Evolutionary conservation across 2,329 filamentous ascomycete genomes (phyloP).

Genomic region (Ophiostoma quercus): DNA sequence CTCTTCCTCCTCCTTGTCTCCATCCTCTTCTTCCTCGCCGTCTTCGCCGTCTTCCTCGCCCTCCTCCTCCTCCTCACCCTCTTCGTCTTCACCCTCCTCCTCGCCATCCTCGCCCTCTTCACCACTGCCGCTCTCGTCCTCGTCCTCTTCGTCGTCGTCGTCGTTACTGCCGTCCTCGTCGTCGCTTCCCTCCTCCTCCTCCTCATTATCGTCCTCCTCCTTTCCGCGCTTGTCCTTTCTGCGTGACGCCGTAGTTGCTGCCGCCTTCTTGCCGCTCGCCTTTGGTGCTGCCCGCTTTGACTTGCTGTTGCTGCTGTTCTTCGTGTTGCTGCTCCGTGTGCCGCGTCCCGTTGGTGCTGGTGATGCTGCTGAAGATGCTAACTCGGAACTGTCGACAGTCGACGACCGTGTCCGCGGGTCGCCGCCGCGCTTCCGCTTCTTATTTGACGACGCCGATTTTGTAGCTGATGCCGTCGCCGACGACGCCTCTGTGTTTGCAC

Average conservation of each 20-base stretch:
- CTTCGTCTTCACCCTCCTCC: slow-evolving; percentile 12
- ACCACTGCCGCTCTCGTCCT: not conserved
- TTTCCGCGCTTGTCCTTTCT: slow-evolving; percentile 14
- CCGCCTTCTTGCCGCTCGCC: slow-evolving; percentile 17
- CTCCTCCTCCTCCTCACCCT: slow-evolving; percentile 11
- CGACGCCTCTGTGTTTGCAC: not conserved
- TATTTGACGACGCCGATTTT: not conserved
- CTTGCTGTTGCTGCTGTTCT: not conserved
- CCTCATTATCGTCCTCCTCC: slow-evolving; percentile 13
- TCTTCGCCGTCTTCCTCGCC: not conserved
- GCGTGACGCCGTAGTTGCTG: not conserved
- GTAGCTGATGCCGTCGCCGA: slow-evolving; percentile 12
- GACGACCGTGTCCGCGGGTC: slow-evolving; percentile 26
- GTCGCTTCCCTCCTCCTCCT: not conserved
- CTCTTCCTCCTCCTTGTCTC: slow-evolving; percentile 15
- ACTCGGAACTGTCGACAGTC: slow-evolving; percentile 27
- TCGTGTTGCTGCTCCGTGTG: slow-evolving; percentile 18
- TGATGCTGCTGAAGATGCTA: slow-evolving; percentile 23
- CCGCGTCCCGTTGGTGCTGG: slow-evolving; percentile 22
- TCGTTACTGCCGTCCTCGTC: slow-evolving; percentile 14
- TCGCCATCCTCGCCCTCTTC: slow-evolving; percentile 6
- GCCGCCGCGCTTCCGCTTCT: slow-evolving; percentile 29
- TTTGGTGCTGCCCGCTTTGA: slow-evolving; percentile 13
- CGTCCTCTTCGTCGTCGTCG: slow-evolving; percentile 5
- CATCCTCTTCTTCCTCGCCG: slow-evolving; percentile 14